Evolutionary conservation across 2,329 filamentous ascomycete species (phyloP).

Genomic region (Cordyceps javanica): DNA sequence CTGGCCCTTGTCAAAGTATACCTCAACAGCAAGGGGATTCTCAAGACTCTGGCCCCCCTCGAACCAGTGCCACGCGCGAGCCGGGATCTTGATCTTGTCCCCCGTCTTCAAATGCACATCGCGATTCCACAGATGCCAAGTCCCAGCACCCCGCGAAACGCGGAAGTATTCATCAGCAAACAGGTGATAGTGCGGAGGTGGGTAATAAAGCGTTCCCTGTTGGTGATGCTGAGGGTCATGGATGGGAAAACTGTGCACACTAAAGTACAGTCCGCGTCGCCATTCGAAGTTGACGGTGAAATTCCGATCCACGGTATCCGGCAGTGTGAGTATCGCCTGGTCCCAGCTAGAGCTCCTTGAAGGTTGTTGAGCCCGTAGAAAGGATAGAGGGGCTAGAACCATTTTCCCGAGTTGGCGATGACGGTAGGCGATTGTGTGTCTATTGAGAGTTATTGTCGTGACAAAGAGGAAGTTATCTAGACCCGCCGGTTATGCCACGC

Average conservation of each 20-base stretch:
- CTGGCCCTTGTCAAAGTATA: constrained; percentile 14
- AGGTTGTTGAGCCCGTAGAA: neutral
- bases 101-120: constrained; percentile 6
- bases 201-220: constrained; percentile 10
- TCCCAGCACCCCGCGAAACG: constrained; percentile 15
- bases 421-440: too few relatives aligned
- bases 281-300: neutral
- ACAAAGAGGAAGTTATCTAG: too few relatives aligned
- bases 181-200: constrained; percentile 20
- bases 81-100: constrained; percentile 6
- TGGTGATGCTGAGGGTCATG: neutral
- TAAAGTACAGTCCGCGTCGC: neutral
- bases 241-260: constrained; percentile 4
- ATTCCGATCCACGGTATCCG: neutral
- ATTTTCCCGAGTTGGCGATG: neutral
- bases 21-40: constrained; percentile 8
- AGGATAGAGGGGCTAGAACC: constrained; percentile 7
- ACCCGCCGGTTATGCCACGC: too few relatives aligned
- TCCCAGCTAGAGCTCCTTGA: constrained; percentile 1
- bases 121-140: constrained; percentile 15
- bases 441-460: too few relatives aligned
- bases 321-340: neutral
- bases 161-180: constrained; percentile 19
- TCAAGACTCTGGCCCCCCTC: constrained; percentile 13
- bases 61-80: constrained; percentile 16